Conservation (phyloP, 2,329 filamentous ascomycete genomes). For the Tolypocladium tropicale region DNA sequence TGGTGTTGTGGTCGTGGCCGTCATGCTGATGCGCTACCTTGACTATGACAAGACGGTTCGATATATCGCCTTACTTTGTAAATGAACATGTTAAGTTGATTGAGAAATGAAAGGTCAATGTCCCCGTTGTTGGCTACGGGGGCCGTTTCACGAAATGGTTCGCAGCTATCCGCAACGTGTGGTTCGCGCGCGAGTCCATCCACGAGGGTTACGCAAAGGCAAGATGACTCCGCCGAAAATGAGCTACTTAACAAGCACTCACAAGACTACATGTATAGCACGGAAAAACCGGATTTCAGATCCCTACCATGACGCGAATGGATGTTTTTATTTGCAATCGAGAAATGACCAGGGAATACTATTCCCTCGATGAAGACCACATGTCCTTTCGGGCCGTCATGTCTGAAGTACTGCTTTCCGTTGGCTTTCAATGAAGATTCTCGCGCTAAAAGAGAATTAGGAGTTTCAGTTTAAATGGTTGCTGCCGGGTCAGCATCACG, state of each 20-base stretch:
- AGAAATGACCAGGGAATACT: conserved; percentile 7
- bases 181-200: conserved; percentile 4
- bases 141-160: conserved; percentile 7
- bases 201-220: conserved; percentile 6
- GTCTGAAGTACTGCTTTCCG: conserved; percentile 2
- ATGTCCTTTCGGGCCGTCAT: conserved; percentile 7
- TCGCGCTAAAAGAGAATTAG: not conserved
- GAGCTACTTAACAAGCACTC: not conserved
- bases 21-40: conserved; percentile 1
- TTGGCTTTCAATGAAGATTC: not conserved
- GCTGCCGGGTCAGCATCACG: conserved; percentile 4
- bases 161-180: conserved; percentile 5
- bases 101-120: conserved; percentile 3
- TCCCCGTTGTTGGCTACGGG: conserved; percentile 5
- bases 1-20: conserved; percentile 1
- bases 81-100: not conserved
- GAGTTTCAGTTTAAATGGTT: conserved; percentile 7
- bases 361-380: conserved; percentile 4
- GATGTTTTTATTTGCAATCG: conserved; percentile 8
- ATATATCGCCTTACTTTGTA: not conserved
- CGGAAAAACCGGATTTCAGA: conserved; percentile 5
- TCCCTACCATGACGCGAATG: conserved; percentile 8
- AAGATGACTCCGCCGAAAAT: not conserved
- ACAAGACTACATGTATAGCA: not conserved
- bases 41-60: conserved; percentile 4